These are phyloP conservation scores for Lathyrus aphaca DNA, from an alignment of 306 rosid species.

Conservation along the genomic window DNA sequence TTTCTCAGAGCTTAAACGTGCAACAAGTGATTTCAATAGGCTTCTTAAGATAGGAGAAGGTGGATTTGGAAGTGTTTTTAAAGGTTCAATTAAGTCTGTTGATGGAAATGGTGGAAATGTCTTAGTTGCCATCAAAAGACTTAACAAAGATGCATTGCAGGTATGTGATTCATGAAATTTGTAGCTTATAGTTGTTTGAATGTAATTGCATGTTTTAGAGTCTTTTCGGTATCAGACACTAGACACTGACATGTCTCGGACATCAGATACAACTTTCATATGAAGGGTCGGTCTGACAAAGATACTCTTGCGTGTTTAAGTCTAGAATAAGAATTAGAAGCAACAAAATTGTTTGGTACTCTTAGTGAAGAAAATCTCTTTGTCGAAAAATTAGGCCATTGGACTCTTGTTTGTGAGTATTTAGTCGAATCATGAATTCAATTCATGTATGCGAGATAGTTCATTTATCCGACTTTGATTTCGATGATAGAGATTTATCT, in stretches of 20 bases:
- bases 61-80: constrained; percentile 87
- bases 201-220: neutral
- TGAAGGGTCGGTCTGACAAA: neutral
- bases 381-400: neutral
- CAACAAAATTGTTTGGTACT: neutral
- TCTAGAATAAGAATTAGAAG: neutral
- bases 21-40: constrained; percentile 66
- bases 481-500: neutral
- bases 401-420: neutral
- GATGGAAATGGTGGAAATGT: constrained; percentile 57
- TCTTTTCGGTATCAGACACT: neutral
- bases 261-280: neutral
- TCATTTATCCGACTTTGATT: neutral
- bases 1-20: constrained; percentile 60
- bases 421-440: neutral
- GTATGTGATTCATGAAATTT: constrained; percentile 44
- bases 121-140: constrained; percentile 76
- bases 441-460: neutral
- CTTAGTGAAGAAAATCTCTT: neutral
- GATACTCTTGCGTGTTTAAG: neutral
- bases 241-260: no score
- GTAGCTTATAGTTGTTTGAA: neutral
- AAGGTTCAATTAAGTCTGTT: constrained; percentile 69
- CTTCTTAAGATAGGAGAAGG: constrained; percentile 87
- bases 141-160: constrained; percentile 75